phyloP scores from a whole-genome alignment of 306 rosid genomes.

The Acacia acuminata region DNA sequence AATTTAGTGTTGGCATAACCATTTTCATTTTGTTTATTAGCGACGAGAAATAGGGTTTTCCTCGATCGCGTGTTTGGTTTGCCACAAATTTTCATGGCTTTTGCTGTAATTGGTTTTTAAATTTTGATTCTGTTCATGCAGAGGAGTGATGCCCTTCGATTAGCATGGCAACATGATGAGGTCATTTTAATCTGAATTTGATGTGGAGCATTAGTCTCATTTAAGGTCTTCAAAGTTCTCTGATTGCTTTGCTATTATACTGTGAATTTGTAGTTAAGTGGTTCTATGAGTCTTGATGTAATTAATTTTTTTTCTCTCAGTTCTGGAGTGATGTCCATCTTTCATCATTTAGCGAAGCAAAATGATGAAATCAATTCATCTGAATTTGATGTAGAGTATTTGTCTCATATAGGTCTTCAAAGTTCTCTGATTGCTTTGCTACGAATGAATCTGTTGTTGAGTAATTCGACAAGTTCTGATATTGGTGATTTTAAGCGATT shows the following conservation, averaged over 20 bases:
- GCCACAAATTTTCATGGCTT: slow-evolving; percentile 24
- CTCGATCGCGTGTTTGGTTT: slow-evolving; percentile 7
- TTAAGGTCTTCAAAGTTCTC: slow-evolving; percentile 55
- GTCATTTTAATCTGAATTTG: slow-evolving; percentile 34
- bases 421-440: slow-evolving; percentile 60
- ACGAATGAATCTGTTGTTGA: neutral
- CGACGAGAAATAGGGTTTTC: neutral
- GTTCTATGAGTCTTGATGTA: neutral
- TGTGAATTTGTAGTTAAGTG: neutral
- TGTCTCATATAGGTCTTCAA: slow-evolving; percentile 37
- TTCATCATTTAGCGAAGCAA: slow-evolving; percentile 35
- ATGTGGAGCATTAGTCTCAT: slow-evolving; percentile 30
- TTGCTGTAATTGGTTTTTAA: neutral
- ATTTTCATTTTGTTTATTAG: neutral
- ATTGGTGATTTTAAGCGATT: neutral
- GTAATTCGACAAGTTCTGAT: neutral
- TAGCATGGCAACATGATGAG: slow-evolving; percentile 49
- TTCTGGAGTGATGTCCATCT: neutral
- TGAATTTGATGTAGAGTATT: slow-evolving; percentile 39
- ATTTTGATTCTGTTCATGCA: neutral
- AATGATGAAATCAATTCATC: slow-evolving; percentile 40
- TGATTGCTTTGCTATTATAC: slow-evolving; percentile 39
- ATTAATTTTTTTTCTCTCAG: neutral
- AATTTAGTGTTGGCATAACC: slow-evolving; percentile 37
- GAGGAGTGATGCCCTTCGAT: neutral